Evolutionary conservation across 1,284 basidiomycete genomes (phyloP).

Genomic region (Vanrija pseudolonga): DNA sequence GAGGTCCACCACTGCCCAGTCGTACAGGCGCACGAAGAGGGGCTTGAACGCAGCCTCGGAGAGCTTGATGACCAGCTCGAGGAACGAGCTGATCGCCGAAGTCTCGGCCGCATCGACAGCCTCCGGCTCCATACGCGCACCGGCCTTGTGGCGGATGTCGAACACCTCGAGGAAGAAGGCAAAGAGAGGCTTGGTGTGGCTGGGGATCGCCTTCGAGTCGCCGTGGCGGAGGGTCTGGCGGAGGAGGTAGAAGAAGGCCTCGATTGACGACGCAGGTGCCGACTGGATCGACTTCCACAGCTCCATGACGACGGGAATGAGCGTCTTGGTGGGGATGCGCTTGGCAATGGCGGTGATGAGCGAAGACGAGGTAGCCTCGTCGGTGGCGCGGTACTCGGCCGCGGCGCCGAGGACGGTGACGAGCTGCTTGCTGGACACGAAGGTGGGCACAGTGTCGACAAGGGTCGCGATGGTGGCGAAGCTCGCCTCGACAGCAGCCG

Average conservation of each 20-base stretch:
- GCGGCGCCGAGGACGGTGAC: constrained; percentile 42
- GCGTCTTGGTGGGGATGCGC: constrained; percentile 62
- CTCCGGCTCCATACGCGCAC: constrained; percentile 32
- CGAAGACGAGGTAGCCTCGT: constrained; percentile 17
- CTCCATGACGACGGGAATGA: constrained; percentile 61
- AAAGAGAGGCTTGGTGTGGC: constrained; percentile 69
- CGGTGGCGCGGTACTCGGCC: constrained; percentile 31
- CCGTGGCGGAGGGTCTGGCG: constrained; percentile 64
- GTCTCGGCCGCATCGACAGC: constrained; percentile 47
- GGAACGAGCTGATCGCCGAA: constrained; percentile 64
- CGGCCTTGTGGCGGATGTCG: constrained; percentile 55
- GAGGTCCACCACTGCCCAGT: constrained; percentile 80
- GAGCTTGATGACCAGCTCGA: constrained; percentile 85
- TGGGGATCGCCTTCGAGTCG: constrained; percentile 62
- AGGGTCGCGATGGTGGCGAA: constrained; percentile 32
- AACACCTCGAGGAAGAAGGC: constrained; percentile 78
- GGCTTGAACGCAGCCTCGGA: constrained; percentile 92
- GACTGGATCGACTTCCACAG: constrained; percentile 45
- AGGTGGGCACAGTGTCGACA: constrained; percentile 48
- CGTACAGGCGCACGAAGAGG: constrained; percentile 83
- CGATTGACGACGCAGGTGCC: constrained; percentile 26
- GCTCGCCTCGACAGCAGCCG: constrained; percentile 18
- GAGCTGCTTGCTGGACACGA: constrained; percentile 49
- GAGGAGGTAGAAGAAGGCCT: constrained; percentile 64
- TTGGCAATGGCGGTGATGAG: constrained; percentile 62